These are phyloP conservation scores for Onygenales sp. DNA, from an alignment of 2,329 filamentous ascomycete species.

Conservation along the genomic window DNA sequence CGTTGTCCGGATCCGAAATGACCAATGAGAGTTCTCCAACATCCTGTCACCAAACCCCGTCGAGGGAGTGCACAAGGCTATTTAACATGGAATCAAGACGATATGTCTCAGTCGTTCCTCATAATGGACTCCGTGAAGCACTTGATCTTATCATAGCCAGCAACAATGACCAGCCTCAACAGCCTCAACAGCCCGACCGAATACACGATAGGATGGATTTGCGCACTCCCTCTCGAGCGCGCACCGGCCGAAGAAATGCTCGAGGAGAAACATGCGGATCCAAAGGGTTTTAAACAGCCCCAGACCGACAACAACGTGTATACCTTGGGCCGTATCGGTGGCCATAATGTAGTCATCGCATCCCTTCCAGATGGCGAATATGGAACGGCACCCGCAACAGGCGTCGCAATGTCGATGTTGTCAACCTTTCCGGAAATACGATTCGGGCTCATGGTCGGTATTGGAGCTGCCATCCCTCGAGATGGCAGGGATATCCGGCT, in stretches of 20 bases:
- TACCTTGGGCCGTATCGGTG: slow-evolving; percentile 12
- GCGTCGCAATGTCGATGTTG: slow-evolving; percentile 10
- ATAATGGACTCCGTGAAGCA: background rate
- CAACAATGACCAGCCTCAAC: background rate
- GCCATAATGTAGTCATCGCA: slow-evolving; percentile 15
- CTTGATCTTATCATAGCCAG: background rate
- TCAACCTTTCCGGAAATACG: slow-evolving; percentile 12
- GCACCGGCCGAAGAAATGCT: slow-evolving; percentile 3
- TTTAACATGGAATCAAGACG: background rate
- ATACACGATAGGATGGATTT: slow-evolving; percentile 5
- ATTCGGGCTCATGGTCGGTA: slow-evolving; percentile 15
- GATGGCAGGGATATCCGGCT: slow-evolving; percentile 15
- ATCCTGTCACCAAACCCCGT: background rate
- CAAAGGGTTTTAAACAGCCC: background rate
- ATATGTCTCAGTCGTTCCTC: background rate
- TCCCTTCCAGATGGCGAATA: slow-evolving; percentile 5
- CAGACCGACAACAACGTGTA: slow-evolving; percentile 12
- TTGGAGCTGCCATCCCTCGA: slow-evolving; percentile 14
- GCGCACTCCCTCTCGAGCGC: slow-evolving; percentile 2
- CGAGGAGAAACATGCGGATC: slow-evolving; percentile 3
- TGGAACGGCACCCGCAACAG: slow-evolving; percentile 7
- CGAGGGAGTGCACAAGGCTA: background rate
- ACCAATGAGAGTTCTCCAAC: background rate
- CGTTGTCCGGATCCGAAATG: background rate
- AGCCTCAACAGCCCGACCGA: slow-evolving; percentile 1